These are phyloP conservation scores for Peltaster fructicola DNA, from an alignment of 2,329 filamentous ascomycete genomes.

Conservation along the genomic window DNA sequence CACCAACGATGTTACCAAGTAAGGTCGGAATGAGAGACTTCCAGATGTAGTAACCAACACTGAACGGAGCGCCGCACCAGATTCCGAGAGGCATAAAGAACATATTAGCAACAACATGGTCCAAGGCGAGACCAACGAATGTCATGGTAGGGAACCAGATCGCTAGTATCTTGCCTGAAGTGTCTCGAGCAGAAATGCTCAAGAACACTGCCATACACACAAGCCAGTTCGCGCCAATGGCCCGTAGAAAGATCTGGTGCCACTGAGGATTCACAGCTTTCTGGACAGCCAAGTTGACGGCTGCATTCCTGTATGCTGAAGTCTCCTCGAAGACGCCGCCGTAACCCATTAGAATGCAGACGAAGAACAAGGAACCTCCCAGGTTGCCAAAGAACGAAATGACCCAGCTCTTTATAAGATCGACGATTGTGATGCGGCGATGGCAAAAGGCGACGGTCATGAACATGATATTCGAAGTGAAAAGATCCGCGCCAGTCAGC, in stretches of 20 bases:
- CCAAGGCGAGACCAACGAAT: constrained; percentile 30
- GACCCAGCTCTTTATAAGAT: constrained; percentile 8
- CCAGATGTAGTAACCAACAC: constrained; percentile 36
- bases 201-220: constrained; percentile 36
- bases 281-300: constrained; percentile 28
- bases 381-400: constrained; percentile 15
- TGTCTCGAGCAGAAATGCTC: constrained; percentile 30
- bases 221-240: constrained; percentile 38
- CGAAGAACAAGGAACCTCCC: constrained; percentile 12
- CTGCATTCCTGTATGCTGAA: constrained; percentile 25
- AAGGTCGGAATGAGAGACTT: constrained; percentile 36
- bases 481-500: constrained; percentile 17
- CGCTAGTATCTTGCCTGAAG: constrained; percentile 34
- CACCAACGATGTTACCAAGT: constrained; percentile 37
- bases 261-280: constrained; percentile 32
- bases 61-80: constrained; percentile 30
- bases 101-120: constrained; percentile 42
- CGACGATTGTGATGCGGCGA: constrained; percentile 7
- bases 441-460: constrained; percentile 10
- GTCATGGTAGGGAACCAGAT: constrained; percentile 40
- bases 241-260: constrained; percentile 36
- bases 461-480: constrained; percentile 15
- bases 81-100: constrained; percentile 29
- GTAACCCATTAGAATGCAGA: constrained; percentile 14
- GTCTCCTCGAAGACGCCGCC: constrained; percentile 17